phyloP scores from a whole-genome alignment of 257 asterid species.

The Hygrophila difformis region DNA sequence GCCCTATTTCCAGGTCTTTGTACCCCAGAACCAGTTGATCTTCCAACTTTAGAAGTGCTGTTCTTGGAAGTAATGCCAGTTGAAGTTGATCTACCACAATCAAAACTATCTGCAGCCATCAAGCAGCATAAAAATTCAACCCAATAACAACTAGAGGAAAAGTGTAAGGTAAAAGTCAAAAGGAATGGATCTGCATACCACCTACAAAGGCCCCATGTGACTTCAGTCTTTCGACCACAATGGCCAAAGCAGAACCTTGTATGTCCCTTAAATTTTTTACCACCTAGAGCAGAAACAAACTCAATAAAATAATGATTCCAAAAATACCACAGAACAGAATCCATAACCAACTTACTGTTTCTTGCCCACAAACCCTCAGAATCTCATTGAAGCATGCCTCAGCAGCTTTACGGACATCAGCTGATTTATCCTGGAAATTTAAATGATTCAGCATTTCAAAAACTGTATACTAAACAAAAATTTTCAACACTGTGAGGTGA shows the following conservation, averaged over 20 bases:
- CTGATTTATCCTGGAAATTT: conserved; percentile 78
- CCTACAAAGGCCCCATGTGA: conserved; percentile 63
- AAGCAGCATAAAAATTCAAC: conserved; percentile 14
- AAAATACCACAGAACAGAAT: too few species aligned
- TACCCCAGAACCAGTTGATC: conserved; percentile 54
- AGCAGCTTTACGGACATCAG: conserved; percentile 98
- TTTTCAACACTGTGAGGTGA: background rate
- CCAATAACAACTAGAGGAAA: background rate
- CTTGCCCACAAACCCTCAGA: conserved; percentile 87
- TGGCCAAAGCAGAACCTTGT: conserved; percentile 94
- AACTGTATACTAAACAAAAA: conserved; percentile 3
- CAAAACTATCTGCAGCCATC: conserved; percentile 45
- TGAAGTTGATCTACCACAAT: conserved; percentile 52
- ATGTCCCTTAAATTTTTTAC: conserved; percentile 83
- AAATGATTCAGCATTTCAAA: conserved; percentile 18
- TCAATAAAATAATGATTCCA: background rate
- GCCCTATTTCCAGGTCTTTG: conserved; percentile 70
- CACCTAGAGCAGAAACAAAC: conserved; percentile 32
- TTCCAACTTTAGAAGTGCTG: conserved; percentile 58
- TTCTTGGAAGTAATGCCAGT: conserved; percentile 46
- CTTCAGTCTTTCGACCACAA: conserved; percentile 76
- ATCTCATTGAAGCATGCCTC: conserved; percentile 86
- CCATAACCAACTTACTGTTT: conserved; percentile 40
- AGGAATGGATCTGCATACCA: too few species aligned
- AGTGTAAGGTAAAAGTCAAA: too few species aligned